Base-by-base conservation (phyloP, 805 yeast genomes). In the Debaryomyces prosopidis region DNA sequence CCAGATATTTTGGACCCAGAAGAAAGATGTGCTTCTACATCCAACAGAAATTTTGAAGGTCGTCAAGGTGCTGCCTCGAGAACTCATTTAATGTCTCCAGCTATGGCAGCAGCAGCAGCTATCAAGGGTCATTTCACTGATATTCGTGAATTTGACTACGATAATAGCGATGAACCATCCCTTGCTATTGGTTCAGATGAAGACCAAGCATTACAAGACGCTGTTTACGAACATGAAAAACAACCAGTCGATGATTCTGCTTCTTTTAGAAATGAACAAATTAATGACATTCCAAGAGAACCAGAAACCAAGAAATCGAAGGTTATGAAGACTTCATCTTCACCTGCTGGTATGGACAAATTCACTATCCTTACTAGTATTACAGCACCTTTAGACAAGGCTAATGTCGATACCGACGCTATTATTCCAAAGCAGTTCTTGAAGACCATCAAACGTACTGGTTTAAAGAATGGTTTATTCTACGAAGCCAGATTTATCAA, bases 51-150 rank as follows among this genome's bases (percentile, higher is more conserved):
- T 75, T 94, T 94, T 64, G 97, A 92, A 70, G 99, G 99, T 59
- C 91, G 99, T 72, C 99, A 94, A 77, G 99, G 99, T 73, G 96
- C 97, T 42, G 74, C 73, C 49, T 89, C 97, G 14, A 83, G 99
- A 75, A 94, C 99, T 15, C 99, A 94, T 66, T 80, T 94, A 64
- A 89, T 92, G 96, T 89, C 97, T 11, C 99, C 99, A 33, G 96
- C 96, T 17, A 94, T 94, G 99, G 99, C 99, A 39, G 99, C 99
- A 27, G 97, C 98, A 16, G 98, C 99, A 15, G 97, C 91, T 59
- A 84, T 94, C 55, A 80, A 79, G 45, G 99, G 99, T 55, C 89
- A 85, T 61, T 84, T 94, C 59, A 79, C 87, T 38, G 99, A 94
- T 64, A 91, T 91, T 57, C 85, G 99, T 71, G 85, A 88, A 45